Conservation (phyloP, 768 basidiomycete genomes). For the Naganishia vishniacii region DNA sequence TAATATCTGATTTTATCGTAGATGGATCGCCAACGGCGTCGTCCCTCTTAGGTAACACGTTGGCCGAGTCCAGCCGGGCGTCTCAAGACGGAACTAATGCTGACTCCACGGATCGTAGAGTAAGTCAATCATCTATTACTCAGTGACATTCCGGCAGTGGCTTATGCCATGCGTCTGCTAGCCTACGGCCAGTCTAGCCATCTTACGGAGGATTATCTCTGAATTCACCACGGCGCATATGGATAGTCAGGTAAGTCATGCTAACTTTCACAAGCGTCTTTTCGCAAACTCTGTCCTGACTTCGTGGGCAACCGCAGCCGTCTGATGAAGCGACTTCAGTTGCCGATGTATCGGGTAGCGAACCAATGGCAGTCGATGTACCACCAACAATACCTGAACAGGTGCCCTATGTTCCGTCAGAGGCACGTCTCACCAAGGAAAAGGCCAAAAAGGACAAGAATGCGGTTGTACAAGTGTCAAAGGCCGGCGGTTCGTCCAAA, state of each 20-base stretch:
- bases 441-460: conserved; percentile 49
- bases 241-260: not conserved
- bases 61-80: no score
- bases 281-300: no score
- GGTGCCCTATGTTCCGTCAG: conserved; percentile 70
- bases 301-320: no score
- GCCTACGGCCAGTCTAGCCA: not conserved
- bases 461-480: conserved; percentile 69
- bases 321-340: no score
- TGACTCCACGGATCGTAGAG: not conserved
- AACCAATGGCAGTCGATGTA: conserved; percentile 3
- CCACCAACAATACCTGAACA: conserved; percentile 53
- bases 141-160: not conserved
- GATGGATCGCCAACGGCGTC: not conserved
- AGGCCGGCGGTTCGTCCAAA: conserved; percentile 59
- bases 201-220: not conserved
- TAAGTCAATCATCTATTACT: not conserved
- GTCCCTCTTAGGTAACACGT: not conserved
- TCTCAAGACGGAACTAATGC: not conserved
- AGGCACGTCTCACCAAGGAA: conserved; percentile 52
- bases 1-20: not conserved
- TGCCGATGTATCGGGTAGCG: no score
- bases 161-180: not conserved
- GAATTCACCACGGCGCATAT: not conserved
- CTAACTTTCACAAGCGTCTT: no score